Evolutionary conservation across 345 rosid species (phyloP).

Genomic region (Geranium brycei): DNA sequence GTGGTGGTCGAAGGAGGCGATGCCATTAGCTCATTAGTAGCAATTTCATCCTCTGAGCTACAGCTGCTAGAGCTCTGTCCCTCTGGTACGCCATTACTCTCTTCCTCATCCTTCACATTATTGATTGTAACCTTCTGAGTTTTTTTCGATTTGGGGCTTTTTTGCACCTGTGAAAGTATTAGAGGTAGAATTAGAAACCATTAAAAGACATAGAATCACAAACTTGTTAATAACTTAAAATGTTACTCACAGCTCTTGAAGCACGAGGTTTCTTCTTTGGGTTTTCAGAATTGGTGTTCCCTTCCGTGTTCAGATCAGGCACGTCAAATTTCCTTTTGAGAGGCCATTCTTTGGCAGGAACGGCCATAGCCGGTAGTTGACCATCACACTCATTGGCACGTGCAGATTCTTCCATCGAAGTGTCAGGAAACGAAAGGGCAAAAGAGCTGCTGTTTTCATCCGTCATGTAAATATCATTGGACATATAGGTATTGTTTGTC

Average conservation of each 20-base stretch:
- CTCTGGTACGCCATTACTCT: conserved; percentile 27
- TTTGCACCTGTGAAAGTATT: conserved; percentile 11
- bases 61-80: conserved; percentile 34
- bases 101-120: conserved; percentile 21
- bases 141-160: conserved; percentile 23
- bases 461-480: not conserved
- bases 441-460: not conserved
- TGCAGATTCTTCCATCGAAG: not conserved
- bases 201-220: not conserved
- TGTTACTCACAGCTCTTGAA: conserved; percentile 27
- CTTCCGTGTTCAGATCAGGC: not conserved
- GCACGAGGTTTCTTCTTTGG: conserved; percentile 25
- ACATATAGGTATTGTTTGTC: not conserved
- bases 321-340: conserved; percentile 26
- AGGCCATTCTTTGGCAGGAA: conserved; percentile 16
- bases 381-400: not conserved
- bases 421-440: conserved; percentile 3
- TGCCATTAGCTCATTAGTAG: conserved; percentile 13
- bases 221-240: not conserved
- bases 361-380: conserved; percentile 7
- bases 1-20: conserved; percentile 11
- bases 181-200: not conserved
- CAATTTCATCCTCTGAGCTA: conserved; percentile 53
- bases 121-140: conserved; percentile 14
- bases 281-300: conserved; percentile 6